phyloP scores from a whole-genome alignment of 2,329 filamentous ascomycete species.

The Cordyceps cicadae region DNA sequence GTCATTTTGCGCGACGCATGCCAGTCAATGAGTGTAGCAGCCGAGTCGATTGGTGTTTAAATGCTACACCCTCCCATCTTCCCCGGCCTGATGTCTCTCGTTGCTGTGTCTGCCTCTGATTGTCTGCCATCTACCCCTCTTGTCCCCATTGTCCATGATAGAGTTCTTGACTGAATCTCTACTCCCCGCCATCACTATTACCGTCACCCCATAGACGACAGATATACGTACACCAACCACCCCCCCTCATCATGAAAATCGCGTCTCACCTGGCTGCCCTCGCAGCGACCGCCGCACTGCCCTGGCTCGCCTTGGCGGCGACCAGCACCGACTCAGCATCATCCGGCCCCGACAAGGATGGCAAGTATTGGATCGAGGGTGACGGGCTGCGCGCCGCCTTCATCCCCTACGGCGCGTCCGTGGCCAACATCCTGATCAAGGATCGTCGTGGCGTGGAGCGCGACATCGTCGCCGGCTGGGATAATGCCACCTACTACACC shows the following conservation, averaged over 20 bases:
- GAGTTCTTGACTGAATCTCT: constrained; percentile 8
- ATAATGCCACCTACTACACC: constrained; percentile 65
- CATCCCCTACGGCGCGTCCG: constrained; percentile 65
- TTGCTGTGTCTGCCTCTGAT: neutral
- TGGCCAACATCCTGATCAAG: constrained; percentile 62
- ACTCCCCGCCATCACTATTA: neutral
- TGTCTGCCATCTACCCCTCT: neutral
- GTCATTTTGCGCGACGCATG: neutral
- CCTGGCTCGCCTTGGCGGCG: constrained; percentile 12
- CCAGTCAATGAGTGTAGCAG: neutral
- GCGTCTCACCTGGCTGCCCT: constrained; percentile 12
- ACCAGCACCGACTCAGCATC: constrained; percentile 12
- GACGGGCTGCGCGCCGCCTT: constrained; percentile 60
- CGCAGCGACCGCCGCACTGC: constrained; percentile 15
- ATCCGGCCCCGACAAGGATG: constrained; percentile 43
- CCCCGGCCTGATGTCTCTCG: neutral
- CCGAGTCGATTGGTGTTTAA: neutral
- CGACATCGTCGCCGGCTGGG: constrained; percentile 66
- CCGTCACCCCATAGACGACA: neutral
- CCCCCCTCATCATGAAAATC: constrained; percentile 17
- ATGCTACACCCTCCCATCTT: constrained; percentile 1
- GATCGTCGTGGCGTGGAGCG: constrained; percentile 60
- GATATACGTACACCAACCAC: neutral
- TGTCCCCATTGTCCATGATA: neutral
- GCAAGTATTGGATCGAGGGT: constrained; percentile 65